Conservation (phyloP, 73 alveolate species). For the Paramecium biaurelia region DNA sequence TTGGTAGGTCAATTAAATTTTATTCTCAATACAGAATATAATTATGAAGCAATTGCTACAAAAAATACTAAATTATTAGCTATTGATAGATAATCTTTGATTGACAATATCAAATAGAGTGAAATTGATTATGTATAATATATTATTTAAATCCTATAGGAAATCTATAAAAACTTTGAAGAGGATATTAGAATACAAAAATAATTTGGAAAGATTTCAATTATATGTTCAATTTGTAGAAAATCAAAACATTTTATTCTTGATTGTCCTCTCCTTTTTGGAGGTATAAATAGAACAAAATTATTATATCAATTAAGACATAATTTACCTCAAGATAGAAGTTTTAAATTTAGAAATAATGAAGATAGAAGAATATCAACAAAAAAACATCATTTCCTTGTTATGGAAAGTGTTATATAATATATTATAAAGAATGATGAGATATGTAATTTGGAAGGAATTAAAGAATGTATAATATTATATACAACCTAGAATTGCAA, state of each 20-base stretch:
- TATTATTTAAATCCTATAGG: neutral
- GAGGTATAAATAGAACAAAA: neutral
- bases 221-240: neutral
- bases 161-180: neutral
- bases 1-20: neutral
- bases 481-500: neutral
- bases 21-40: neutral
- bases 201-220: neutral
- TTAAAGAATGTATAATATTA: neutral
- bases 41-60: neutral
- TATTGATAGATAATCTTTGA: neutral
- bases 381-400: neutral
- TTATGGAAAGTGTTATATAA: constrained; percentile 17
- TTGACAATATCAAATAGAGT: neutral
- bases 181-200: neutral
- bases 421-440: neutral
- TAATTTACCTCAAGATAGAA: neutral
- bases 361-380: neutral
- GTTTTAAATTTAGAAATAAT: neutral
- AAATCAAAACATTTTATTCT: neutral
- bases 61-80: neutral
- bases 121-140: neutral
- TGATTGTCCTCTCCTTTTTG: neutral
- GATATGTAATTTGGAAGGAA: neutral
- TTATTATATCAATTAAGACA: neutral